Evolutionary conservation across 768 basidiomycete genomes (phyloP), one percentile per base, ranked within the genome.

Genomic region (Termitomyces sp.): DNA sequence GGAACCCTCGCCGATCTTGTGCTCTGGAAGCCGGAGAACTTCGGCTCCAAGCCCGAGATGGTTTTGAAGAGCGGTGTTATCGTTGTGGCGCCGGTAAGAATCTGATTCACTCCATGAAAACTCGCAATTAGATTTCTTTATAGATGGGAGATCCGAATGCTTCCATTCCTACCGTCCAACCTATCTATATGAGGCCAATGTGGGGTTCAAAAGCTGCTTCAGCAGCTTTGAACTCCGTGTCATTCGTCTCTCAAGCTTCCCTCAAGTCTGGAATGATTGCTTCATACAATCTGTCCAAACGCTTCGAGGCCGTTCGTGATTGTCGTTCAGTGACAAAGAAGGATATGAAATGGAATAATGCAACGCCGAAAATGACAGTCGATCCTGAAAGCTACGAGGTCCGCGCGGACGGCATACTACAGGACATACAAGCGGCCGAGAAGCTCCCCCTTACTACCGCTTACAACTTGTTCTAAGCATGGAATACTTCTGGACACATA

Each of bases 61-160:
- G 87, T 98, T 43, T 76, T 98, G 61, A 99, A 98, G 70, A 90
- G 91, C 9, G 97, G 97, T 23, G 86, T 97, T 7, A 95, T 98
- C 63, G 91, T 80, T 11, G 93, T 87, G 83, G 86, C 92, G 2
- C 87, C 93, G 78, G 93, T 92, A 57, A 54, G 81, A 49, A 44
- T 50, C 12, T 1, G 2, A 44, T 17, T 33, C 8, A 5, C n/a
- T 6, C 52, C 19, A 19, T 50, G 33, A 28, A n/a, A 11, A n/a
- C 9, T 26, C 21, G 14, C n/a, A 50, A 49, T 10, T 54, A 40
- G 4, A 31, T 54, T 59, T 4, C 43, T 19, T 43, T 60, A 8
- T 62, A 95, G 90, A 90, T 99, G 86, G 97, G 97, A 17, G 97
- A 99, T 45, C 90, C 96, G 0, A 98, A 98, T 70, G 97, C 81